Conservation (phyloP, 129 eudicot genomes). For the Flaveria ramosissima region DNA sequence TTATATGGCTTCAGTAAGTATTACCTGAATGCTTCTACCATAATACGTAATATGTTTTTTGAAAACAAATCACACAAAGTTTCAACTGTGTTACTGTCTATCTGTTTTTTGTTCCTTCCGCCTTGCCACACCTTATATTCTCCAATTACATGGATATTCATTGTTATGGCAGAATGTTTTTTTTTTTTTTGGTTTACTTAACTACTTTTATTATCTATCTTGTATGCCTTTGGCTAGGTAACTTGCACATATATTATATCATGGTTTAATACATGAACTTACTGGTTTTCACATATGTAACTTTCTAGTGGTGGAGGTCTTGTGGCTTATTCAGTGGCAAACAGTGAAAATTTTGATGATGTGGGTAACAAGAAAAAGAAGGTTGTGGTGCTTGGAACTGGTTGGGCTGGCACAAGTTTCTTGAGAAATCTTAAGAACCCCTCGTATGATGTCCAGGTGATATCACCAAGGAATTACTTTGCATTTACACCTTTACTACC, state of each 20-base stretch:
- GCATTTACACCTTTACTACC: constrained; percentile 49
- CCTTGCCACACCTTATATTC: background rate
- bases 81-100: background rate
- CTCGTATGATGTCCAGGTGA: constrained; percentile 40
- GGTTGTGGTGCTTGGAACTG: constrained; percentile 51
- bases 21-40: background rate
- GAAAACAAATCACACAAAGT: background rate
- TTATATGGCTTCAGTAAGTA: too few relatives aligned
- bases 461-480: constrained; percentile 50
- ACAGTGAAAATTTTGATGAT: constrained; percentile 11
- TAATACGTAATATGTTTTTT: background rate
- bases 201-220: background rate
- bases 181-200: too few relatives aligned
- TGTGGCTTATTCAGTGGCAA: constrained; percentile 41
- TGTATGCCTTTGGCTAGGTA: background rate
- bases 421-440: constrained; percentile 36
- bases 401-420: constrained; percentile 51
- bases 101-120: background rate
- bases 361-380: constrained; percentile 38
- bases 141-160: background rate
- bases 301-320: constrained; percentile 42
- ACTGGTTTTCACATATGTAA: background rate
- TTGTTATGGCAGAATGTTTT: constrained; percentile 1
- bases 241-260: background rate
- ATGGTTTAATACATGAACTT: constrained; percentile 5